A percentile compares a stretch with the other conserved stretches of the same genome.
These are phyloP conservation scores for Maudiozyma pseudohumilis DNA, from an alignment of 805 yeast genomes.

Conservation along the genomic window DNA sequence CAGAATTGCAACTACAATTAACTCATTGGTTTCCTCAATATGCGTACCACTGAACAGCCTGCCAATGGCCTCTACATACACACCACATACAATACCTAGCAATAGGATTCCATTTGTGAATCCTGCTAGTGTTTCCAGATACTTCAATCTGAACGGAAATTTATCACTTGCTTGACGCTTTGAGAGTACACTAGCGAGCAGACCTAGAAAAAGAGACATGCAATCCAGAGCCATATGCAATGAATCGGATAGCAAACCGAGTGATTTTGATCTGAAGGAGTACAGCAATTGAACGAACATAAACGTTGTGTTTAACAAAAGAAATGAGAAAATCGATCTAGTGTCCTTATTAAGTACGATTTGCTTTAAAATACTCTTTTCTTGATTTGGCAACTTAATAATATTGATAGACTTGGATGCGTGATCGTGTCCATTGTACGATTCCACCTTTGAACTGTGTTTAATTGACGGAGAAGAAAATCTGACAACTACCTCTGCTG, in stretches of 20 bases:
- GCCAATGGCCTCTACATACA: constrained; percentile 76
- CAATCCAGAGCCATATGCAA: constrained; percentile 96
- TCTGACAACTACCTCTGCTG: constrained; percentile 11
- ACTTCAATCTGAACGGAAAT: constrained; percentile 72
- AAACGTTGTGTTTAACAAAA: constrained; percentile 77
- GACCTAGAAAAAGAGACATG: constrained; percentile 77
- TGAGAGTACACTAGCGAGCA: constrained; percentile 68
- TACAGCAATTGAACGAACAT: constrained; percentile 91
- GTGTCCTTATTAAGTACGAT: constrained; percentile 55
- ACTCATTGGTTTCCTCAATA: constrained; percentile 70
- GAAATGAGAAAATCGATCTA: constrained; percentile 76
- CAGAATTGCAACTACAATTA: constrained; percentile 70
- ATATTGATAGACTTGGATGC: constrained; percentile 2
- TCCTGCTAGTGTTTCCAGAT: constrained; percentile 88
- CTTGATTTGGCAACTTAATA: constrained; percentile 6
- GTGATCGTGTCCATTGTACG: neutral
- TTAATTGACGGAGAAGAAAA: neutral
- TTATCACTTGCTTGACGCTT: constrained; percentile 51
- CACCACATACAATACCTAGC: constrained; percentile 82
- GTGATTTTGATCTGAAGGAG: constrained; percentile 84
- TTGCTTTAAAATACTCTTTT: constrained; percentile 21
- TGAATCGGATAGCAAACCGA: constrained; percentile 87
- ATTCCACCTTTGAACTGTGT: neutral
- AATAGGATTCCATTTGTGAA: constrained; percentile 87
- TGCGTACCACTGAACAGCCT: constrained; percentile 70